Base-by-base conservation (phyloP, 192 early-diverging fungal genomes). In the Haplosporangium gracile region DNA sequence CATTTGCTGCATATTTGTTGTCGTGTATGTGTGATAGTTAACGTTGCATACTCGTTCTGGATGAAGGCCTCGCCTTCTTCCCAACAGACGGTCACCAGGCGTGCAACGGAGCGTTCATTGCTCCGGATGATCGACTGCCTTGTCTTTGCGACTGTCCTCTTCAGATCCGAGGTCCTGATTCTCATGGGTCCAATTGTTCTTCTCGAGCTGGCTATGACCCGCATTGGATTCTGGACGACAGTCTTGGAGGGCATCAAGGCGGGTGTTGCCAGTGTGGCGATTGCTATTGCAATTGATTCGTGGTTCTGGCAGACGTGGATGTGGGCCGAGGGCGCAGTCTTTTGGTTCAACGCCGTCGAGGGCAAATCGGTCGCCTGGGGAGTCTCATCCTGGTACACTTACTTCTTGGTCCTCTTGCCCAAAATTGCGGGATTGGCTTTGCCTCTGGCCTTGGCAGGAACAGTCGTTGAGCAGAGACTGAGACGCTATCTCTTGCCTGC, bases 301-400 rank as follows among this genome's bases (percentile, higher is more conserved):
- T 94, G 91, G 71, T 95, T 97, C 83, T 97, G 96, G 96, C 77
- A 90, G n/a, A 63, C 78, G 26, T 89, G 74, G 53, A 77, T 94
- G 36, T 97, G 95, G 95, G 95, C 97, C 6, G 96, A 97, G 78
- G 89, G 90, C 20, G 79, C 82, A 0, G 95, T 95, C 0, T 96
- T 97, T 78, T 89, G 88, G 70, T 97, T 96, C 87, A 97, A 97
- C 82, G 92, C 89, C 3, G 77, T 97, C 29, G 79, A 95, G 32
- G 92, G 93, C 75, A 92, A 92, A 71, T 90, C 89, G 45, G 82
- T 89, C 2, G 93, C 93, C 76, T 97, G 95, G 90, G 97, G 97
- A 11, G 90, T 91, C 32, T 88, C 88, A 29, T 97, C 98, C 4
- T 92, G 89, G 39, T 88, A 96, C 75, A 83, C 90, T 43, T 98